phyloP scores from a whole-genome alignment of 2,329 filamentous ascomycete genomes.

The Cryphonectria radicalis region DNA sequence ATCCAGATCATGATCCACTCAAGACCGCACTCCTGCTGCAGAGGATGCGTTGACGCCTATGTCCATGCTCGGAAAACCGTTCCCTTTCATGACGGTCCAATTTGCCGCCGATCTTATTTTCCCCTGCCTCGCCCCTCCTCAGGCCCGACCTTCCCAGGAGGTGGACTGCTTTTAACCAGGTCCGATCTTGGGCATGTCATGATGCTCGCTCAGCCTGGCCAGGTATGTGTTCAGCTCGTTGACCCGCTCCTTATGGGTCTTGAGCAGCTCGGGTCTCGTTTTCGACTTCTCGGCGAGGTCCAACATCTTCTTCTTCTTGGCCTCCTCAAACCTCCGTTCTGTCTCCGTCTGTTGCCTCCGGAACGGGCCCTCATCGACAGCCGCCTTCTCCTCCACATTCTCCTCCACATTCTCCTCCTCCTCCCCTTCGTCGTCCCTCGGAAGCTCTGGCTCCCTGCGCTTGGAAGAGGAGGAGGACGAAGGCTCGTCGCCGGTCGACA shows the following conservation, averaged over 20 bases:
- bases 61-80: neutral
- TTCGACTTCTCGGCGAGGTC: conserved; percentile 70
- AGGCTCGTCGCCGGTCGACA: conserved; percentile 39
- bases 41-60: neutral
- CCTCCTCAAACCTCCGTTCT: conserved; percentile 80
- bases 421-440: conserved; percentile 32
- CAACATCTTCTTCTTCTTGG: conserved; percentile 78
- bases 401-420: conserved; percentile 36
- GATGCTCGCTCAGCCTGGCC: conserved; percentile 90
- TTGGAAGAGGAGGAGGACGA: conserved; percentile 40
- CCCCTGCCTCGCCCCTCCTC: neutral
- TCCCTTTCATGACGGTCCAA: neutral
- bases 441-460: conserved; percentile 40
- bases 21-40: neutral
- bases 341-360: conserved; percentile 76
- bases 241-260: conserved; percentile 95
- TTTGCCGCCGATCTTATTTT: too few relatives aligned
- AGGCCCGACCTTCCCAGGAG: neutral
- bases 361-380: conserved; percentile 31
- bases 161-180: conserved; percentile 50
- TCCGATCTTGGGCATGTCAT: conserved; percentile 84
- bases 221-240: conserved; percentile 95
- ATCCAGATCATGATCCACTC: neutral
- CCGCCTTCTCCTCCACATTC: conserved; percentile 35
- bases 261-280: conserved; percentile 75